Base-by-base conservation (phyloP, 2,329 filamentous ascomycete species). In the Coniochaeta sp. region DNA sequence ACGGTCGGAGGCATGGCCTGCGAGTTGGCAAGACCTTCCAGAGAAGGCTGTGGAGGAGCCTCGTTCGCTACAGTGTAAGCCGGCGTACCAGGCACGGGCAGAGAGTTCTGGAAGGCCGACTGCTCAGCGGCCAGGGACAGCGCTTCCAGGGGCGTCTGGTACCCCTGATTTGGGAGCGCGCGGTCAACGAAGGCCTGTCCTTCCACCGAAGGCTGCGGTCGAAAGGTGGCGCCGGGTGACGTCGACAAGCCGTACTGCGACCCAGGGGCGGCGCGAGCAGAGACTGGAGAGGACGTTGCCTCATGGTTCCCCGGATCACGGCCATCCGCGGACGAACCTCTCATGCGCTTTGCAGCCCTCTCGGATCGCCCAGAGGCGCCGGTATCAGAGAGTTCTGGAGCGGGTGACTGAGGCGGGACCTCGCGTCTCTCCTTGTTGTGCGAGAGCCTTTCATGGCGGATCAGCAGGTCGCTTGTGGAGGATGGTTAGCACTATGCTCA, bases 381-480 rank as follows among this genome's bases (percentile, higher is more conserved):
- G n/a, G 36, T 38, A 22, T 42, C 55, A 4, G 36, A 16, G 17
- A 22, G 16, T 19, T 19, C 19, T 7, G 57, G 14, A 8, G 42
- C 30, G 36, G 42, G 16, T n/a, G 2, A 52, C 38, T 22, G 32
- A 52, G 58, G 5, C 50, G 24, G 55, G 7, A 8, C 26, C 36
- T 42, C 36, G n/a, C 44, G 38, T 34, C 55, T 55, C 26, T 40
- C 52, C 32, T 24, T 60, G 47, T 44, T 59, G 50, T 64, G 63
- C 5, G 63, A 63, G 16, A 64, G 61, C 1, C 63, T 58, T 38
- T 62, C 59, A 50, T 64, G 63, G 10, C 63, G 58, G 26, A 63
- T 64, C 24, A 64, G 57, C 30, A 64, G 57, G 19, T 64, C 63
- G 34, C 63, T 64, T 64, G 42, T 22, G 28, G 3, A 7, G 6